Conservation (phyloP, 139 green algal genomes). For the Chlamydomonas applanata region DNA sequence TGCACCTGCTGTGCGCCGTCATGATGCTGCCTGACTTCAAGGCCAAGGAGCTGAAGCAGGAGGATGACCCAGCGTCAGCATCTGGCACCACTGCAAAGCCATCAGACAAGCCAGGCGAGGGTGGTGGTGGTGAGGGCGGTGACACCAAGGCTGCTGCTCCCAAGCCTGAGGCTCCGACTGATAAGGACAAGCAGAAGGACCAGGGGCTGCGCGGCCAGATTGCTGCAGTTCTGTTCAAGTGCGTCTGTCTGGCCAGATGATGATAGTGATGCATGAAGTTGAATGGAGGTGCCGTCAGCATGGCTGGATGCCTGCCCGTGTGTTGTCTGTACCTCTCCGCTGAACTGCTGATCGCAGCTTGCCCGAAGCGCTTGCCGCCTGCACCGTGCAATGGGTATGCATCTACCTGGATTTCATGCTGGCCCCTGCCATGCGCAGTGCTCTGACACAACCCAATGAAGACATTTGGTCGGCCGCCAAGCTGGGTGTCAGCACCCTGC, state of each 20-base stretch:
- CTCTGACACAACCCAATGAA: slow-evolving; percentile 19
- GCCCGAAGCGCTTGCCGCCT: too few relatives aligned
- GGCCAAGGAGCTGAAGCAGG: not conserved
- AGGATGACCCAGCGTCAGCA: not conserved
- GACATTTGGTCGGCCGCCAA: slow-evolving; percentile 35
- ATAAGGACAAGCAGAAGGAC: not conserved
- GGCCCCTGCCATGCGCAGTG: slow-evolving; percentile 3
- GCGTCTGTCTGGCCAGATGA: too few relatives aligned
- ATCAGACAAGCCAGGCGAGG: not conserved
- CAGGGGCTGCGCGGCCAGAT: slow-evolving; percentile 52
- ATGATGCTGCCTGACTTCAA: slow-evolving; percentile 2
- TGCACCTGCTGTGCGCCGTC: slow-evolving; percentile 70
- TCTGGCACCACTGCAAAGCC: not conserved
- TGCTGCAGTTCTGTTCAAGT: slow-evolving; percentile 67
- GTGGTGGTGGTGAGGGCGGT: not conserved
- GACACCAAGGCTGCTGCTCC: not conserved
- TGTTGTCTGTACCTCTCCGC: too few relatives aligned
- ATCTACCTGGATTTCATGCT: too few relatives aligned
- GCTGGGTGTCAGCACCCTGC: slow-evolving; percentile 10
- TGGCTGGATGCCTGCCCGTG: too few relatives aligned
- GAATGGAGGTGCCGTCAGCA: too few relatives aligned
- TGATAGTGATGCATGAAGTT: too few relatives aligned
- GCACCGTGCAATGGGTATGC: too few relatives aligned
- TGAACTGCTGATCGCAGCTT: too few relatives aligned
- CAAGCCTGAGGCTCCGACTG: not conserved